Evolutionary conservation across 371 early-diverging fungal genomes (phyloP).

Genomic region (Circinella minor): DNA sequence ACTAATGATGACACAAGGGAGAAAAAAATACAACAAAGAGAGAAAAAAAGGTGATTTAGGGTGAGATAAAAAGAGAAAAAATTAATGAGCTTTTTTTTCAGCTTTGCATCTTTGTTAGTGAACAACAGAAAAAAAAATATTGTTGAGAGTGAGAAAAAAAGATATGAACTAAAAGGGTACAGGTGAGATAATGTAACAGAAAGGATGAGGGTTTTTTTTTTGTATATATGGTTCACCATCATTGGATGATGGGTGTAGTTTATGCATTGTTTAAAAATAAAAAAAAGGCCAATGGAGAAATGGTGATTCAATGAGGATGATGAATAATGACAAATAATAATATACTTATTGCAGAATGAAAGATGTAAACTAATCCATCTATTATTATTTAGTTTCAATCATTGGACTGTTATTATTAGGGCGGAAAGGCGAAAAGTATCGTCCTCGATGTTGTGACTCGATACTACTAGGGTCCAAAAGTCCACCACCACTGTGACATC

Average conservation of each 20-base stretch:
- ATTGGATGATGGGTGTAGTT: no score
- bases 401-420: neutral
- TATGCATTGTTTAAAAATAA: no score
- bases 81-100: neutral
- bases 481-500: constrained; percentile 6
- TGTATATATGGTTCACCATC: no score
- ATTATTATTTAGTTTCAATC: neutral
- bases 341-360: no score
- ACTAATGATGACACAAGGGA: neutral
- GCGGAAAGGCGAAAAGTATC: constrained; percentile 6
- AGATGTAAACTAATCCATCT: neutral
- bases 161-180: neutral
- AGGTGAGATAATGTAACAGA: no score
- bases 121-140: neutral
- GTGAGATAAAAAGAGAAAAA: neutral
- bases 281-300: no score
- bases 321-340: no score
- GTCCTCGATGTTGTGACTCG: neutral
- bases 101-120: neutral
- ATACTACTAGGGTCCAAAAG: constrained; percentile 8
- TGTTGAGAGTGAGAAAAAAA: neutral
- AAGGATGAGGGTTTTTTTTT: no score
- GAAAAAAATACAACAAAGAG: constrained; percentile 6
- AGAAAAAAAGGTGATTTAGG: neutral
- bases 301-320: no score